phyloP scores from a whole-genome alignment of 768 basidiomycete species.

The Leccinum longicurvipes region DNA sequence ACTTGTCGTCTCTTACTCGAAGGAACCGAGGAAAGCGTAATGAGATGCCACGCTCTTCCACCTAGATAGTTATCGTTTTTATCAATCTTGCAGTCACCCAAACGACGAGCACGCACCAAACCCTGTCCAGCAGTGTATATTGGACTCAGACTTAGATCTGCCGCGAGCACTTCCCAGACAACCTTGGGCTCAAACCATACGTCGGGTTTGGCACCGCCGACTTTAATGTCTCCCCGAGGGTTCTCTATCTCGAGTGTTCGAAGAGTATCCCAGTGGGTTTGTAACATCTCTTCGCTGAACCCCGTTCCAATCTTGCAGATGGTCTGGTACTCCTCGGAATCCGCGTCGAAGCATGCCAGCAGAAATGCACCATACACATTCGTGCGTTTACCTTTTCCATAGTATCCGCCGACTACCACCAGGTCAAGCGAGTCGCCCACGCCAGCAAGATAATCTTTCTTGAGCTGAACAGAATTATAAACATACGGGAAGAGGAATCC shows the following conservation, averaged over 20 bases:
- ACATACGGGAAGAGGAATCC: not conserved
- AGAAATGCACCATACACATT: conserved; percentile 98
- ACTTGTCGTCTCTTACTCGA: conserved; percentile 89
- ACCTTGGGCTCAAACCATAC: conserved; percentile 97
- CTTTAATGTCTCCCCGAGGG: conserved; percentile 77
- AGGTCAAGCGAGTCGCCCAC: conserved; percentile 97
- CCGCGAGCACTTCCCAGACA: conserved; percentile 98
- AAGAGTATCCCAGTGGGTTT: conserved; percentile 75
- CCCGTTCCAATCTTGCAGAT: conserved; percentile 99
- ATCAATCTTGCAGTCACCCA: not conserved
- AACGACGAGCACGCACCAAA: conserved; percentile 48
- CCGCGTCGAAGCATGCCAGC: conserved; percentile 93
- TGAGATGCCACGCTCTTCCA: conserved; percentile 89
- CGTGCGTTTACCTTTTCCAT: conserved; percentile 97
- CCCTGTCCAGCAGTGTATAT: conserved; percentile 95
- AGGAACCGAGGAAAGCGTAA: conserved; percentile 96
- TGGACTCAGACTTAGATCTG: conserved; percentile 94
- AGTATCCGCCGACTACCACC: conserved; percentile 96
- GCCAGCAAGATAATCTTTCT: conserved; percentile 97
- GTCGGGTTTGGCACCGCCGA: conserved; percentile 93
- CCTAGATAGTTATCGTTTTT: conserved; percentile 39
- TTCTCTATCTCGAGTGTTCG: conserved; percentile 72
- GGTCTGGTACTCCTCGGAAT: conserved; percentile 92
- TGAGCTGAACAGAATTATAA: conserved; percentile 56
- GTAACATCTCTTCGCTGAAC: conserved; percentile 89